These are phyloP conservation scores for Forsythia viridissima DNA, from an alignment of 257 asterid genomes.

Conservation along the genomic window DNA sequence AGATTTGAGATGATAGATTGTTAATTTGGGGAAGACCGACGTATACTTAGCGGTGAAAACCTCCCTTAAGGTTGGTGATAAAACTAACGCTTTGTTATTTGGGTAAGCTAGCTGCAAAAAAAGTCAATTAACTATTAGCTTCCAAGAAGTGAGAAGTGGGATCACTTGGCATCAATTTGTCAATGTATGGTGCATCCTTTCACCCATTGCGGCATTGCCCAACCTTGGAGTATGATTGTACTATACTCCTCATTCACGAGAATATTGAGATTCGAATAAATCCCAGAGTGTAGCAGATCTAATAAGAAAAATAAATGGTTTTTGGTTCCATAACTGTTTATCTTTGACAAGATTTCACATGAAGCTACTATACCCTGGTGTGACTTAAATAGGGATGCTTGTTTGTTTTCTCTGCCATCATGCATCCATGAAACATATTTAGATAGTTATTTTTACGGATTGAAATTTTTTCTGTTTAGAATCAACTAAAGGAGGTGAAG, in stretches of 20 bases:
- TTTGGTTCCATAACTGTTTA: background rate
- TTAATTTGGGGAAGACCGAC: no score
- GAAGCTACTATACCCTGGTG: background rate
- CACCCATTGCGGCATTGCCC: background rate
- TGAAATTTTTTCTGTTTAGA: slow-evolving; percentile 15
- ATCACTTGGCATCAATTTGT: background rate
- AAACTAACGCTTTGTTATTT: background rate
- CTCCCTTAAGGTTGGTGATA: no score
- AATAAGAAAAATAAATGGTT: background rate
- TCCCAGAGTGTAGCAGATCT: background rate
- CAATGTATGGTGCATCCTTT: background rate
- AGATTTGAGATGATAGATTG: no score
- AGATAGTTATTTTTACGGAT: background rate
- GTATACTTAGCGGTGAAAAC: no score
- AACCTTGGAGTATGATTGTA: background rate
- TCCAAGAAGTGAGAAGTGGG: background rate
- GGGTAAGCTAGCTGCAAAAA: background rate
- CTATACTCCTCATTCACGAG: no score
- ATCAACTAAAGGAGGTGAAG: slow-evolving; percentile 16
- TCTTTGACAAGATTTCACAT: slow-evolving; percentile 14
- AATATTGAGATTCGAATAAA: background rate
- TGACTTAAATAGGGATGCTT: background rate
- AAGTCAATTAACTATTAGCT: background rate
- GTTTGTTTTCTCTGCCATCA: background rate
- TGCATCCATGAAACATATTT: background rate